Evolutionary conservation across 768 basidiomycete genomes (phyloP).

Genomic region (Hypsizygus marmoreus): DNA sequence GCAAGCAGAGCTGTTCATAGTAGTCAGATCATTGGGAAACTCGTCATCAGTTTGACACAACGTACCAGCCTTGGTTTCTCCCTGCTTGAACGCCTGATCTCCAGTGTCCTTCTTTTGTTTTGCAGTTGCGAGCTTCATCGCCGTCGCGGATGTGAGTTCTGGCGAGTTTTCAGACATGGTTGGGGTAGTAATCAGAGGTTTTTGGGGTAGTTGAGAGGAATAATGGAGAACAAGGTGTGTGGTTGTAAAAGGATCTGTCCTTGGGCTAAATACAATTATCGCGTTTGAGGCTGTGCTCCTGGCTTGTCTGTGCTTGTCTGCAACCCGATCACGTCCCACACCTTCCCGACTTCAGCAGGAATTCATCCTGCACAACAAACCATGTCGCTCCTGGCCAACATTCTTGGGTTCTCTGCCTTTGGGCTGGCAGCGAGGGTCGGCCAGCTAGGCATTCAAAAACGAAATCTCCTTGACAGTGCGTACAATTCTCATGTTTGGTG

Average conservation of each 20-base stretch:
- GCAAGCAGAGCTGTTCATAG: constrained; percentile 55
- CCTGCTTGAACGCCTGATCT: constrained; percentile 71
- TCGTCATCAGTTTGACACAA: neutral
- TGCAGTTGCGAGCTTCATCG: constrained; percentile 58
- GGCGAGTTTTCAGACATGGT: constrained; percentile 24
- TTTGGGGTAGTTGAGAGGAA: constrained; percentile 6
- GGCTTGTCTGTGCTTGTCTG: constrained; percentile 31
- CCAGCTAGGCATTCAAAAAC: constrained; percentile 84
- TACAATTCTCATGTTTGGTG: constrained; percentile 17
- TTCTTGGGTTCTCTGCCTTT: constrained; percentile 78
- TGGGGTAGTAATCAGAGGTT: constrained; percentile 10
- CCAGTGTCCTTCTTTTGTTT: constrained; percentile 67
- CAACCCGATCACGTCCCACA: constrained; percentile 9
- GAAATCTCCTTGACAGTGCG: constrained; percentile 81
- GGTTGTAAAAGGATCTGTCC: neutral
- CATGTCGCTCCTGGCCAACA: constrained; percentile 69
- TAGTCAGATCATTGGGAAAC: constrained; percentile 7
- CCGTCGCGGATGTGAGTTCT: constrained; percentile 29
- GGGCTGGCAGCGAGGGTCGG: constrained; percentile 84
- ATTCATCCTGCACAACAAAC: constrained; percentile 1
- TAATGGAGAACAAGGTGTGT: constrained; percentile 7
- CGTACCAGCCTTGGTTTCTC: constrained; percentile 62
- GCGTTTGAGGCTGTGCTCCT: constrained; percentile 38
- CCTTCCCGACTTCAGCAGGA: constrained; percentile 11
- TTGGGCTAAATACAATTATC: constrained; percentile 15